Conservation (phyloP, 768 basidiomycete genomes). For the Gyrodon lividus region DNA sequence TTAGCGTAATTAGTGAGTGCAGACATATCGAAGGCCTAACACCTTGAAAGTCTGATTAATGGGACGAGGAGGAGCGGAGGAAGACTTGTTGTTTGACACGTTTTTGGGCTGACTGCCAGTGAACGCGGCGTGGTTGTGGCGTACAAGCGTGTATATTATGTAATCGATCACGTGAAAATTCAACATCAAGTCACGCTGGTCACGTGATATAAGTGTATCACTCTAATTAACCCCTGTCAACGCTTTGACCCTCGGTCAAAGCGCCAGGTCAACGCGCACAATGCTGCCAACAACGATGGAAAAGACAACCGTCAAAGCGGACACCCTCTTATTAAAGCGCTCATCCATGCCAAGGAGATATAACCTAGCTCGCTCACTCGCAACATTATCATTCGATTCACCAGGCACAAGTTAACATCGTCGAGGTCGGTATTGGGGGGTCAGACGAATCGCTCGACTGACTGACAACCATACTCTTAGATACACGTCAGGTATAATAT, state of each 20-base stretch:
- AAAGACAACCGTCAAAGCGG: not conserved
- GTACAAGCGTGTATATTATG: conserved; percentile 29
- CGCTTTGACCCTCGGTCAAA: conserved; percentile 2
- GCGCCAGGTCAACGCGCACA: conserved; percentile 1
- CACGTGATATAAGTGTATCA: conserved; percentile 18
- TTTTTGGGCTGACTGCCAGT: conserved; percentile 11
- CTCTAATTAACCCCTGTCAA: not conserved
- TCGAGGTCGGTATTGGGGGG: too few species aligned
- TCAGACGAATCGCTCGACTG: too few species aligned
- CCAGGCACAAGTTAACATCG: too few species aligned
- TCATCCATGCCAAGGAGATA: not conserved
- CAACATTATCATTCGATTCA: too few species aligned
- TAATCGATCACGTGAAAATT: conserved; percentile 29
- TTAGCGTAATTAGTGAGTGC: conserved; percentile 36
- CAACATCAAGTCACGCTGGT: conserved; percentile 19
- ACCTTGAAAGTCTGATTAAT: conserved; percentile 34
- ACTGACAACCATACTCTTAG: too few species aligned
- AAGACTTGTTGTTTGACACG: conserved; percentile 14
- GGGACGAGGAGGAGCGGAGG: not conserved
- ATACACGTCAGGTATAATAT: too few species aligned
- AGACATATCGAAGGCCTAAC: conserved; percentile 49
- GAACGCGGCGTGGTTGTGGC: conserved; percentile 13
- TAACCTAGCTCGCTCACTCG: not conserved
- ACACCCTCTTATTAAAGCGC: not conserved
- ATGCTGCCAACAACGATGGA: not conserved